Conservation (phyloP, 2,329 filamentous ascomycete species). For the Sphaceloma murrayae region DNA sequence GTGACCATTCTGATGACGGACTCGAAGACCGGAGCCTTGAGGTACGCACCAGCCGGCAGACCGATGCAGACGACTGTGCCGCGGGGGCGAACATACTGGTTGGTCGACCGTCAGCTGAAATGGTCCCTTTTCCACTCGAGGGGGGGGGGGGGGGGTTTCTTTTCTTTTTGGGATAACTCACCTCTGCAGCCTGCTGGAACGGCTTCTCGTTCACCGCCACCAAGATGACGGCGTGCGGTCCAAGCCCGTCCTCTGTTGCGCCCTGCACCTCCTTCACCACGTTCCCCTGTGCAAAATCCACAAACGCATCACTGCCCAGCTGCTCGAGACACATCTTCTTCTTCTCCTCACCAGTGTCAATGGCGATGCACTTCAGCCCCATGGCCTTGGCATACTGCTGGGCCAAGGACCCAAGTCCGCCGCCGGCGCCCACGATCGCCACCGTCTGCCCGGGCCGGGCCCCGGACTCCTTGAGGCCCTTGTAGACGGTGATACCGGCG, state of each 20-base stretch:
- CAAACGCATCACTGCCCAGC: constrained; percentile 61
- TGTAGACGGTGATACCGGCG: constrained; percentile 81
- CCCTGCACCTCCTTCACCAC: constrained; percentile 76
- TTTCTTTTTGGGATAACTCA: too few relatives aligned
- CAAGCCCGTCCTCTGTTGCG: constrained; percentile 67
- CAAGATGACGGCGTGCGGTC: constrained; percentile 78
- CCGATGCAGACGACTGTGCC: constrained; percentile 84
- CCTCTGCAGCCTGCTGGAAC: constrained; percentile 81
- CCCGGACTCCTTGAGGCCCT: constrained; percentile 77
- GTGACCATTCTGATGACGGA: constrained; percentile 82
- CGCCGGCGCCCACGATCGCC: constrained; percentile 78
- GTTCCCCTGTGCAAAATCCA: constrained; percentile 74
- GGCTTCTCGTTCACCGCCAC: constrained; percentile 83
- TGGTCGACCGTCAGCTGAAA: background rate
- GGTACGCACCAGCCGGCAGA: constrained; percentile 67
- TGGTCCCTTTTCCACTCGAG: too few relatives aligned
- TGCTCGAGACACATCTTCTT: constrained; percentile 52
- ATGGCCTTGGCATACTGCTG: constrained; percentile 86
- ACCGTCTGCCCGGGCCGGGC: constrained; percentile 65
- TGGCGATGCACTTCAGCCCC: constrained; percentile 70
- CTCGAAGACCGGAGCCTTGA: constrained; percentile 80
- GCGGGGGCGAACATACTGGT: constrained; percentile 66
- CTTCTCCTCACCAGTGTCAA: constrained; percentile 80
- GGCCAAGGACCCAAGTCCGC: constrained; percentile 69
- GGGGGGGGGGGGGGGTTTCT: too few relatives aligned